Evolutionary conservation across 2,329 filamentous ascomycete species (phyloP).

Genomic region (Venturia nashicola): DNA sequence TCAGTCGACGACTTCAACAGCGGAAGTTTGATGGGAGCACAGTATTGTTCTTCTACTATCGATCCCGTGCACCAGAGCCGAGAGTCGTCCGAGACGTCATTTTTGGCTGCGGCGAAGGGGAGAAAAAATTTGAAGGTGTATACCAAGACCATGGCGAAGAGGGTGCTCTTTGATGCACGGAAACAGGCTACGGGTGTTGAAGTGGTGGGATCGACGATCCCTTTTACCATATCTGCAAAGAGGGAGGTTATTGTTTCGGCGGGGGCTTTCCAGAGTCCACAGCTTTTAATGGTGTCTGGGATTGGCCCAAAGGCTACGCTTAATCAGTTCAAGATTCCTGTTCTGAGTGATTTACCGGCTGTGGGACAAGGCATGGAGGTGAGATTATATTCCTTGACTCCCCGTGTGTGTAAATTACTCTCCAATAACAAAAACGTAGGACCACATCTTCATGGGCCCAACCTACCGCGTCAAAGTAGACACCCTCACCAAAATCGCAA

Average conservation of each 20-base stretch:
- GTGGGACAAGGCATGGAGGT: slow-evolving; percentile 18
- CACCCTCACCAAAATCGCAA: slow-evolving; percentile 10
- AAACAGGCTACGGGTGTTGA: slow-evolving; percentile 14
- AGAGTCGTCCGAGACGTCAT: background rate
- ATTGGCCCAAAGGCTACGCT: background rate
- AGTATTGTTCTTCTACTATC: slow-evolving; percentile 6
- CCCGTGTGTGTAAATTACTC: background rate
- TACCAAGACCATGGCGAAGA: slow-evolving; percentile 32
- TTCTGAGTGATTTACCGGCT: slow-evolving; percentile 16
- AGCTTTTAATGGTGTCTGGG: slow-evolving; percentile 8
- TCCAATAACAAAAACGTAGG: slow-evolving; percentile 6
- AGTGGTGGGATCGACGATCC: background rate
- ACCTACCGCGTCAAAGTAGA: slow-evolving; percentile 15
- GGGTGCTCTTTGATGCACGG: slow-evolving; percentile 30
- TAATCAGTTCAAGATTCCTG: slow-evolving; percentile 15
- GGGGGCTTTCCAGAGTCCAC: slow-evolving; percentile 5
- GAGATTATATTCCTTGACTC: background rate
- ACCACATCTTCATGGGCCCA: slow-evolving; percentile 25
- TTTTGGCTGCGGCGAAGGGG: background rate
- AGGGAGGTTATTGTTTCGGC: slow-evolving; percentile 9
- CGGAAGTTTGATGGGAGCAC: slow-evolving; percentile 6
- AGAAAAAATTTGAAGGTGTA: slow-evolving; percentile 26
- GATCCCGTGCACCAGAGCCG: background rate
- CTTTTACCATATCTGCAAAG: background rate
- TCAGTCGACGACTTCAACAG: background rate